Base-by-base conservation (phyloP, 257 asterid species). In the Lantana camara region DNA sequence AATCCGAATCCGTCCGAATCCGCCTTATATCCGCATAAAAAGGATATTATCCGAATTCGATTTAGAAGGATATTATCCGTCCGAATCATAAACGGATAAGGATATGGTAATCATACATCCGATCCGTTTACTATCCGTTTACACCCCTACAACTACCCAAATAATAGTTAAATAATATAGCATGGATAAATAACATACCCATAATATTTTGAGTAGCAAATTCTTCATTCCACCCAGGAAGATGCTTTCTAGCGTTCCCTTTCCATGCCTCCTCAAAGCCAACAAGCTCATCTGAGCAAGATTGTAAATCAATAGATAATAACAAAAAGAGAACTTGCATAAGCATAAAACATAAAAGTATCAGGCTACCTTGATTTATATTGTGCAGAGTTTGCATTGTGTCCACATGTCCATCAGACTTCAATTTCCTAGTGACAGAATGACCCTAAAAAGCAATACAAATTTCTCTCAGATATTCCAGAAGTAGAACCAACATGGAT, bases 311-410 rank as follows among this genome's bases (percentile, higher is more conserved):
- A 63, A 49, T 10, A 38, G 22, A 54, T 57, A 58, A 54, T n/a
- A 37, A 37, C 38, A 70, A 46, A 41, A 35, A 53, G 14, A 0
- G 41, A 8, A 34, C 38, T n/a, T 32, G 51, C 12, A 32, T 35
- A 24, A 22, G n/a, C n/a, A 53, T 19, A 29, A 61, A 20, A 19
- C 8, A 32, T n/a, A 9, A 17, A 30, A 42, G 29, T 13, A 14
- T 17, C 40, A 21, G 49, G 16, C 19, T 77, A 90, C 99, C 91
- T 84, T 90, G 84, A 40, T 94, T 70, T 38, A 94, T 80, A 69
- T 94, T 94, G 81, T 90, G 97, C 73, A 94, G 73, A 23, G 87
- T 79, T 74, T 94, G 99, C 86, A 77, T 81, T 9, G 88, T 81
- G 41, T 86, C 94, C 58, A 94, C 97, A 50, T 83, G 83, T 44